Evolutionary conservation across 139 green algal genomes (phyloP), one percentile per base, ranked within the genome.

Genomic region (Ettlia oleoabundans): DNA sequence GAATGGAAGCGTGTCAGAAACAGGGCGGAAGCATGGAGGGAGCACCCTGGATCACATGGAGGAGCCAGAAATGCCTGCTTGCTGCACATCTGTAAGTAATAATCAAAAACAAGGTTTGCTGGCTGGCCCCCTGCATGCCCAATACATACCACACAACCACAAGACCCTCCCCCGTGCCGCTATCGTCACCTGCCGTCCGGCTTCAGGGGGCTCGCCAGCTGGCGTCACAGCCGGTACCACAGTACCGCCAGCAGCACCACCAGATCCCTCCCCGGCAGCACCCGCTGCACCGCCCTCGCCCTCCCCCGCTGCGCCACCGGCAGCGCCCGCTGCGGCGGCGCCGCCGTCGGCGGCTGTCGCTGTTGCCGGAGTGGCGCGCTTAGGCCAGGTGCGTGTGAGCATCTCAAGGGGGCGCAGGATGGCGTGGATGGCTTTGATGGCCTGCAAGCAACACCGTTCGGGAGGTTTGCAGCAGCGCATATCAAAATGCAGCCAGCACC

Each of bases 361-460:
- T 22, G 65, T 38, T n/a, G 32, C 52, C 3, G 68, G 13, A 0
- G 40, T 9, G 0, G 47, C 42, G 10, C 80, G 80, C 30, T 51
- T 38, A 33, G 58, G 82, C 51, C 35, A 84, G 75, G 35, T 52
- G 0, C 95, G 89, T 1, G 95, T 97, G 37, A 98, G 87, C 43
- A 94, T 79, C 83, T 98, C 95, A 72, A 98, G 85, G 0, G 94
- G 91, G 62, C 93, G 93, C 33, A 98, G 86, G 2, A 98, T 90
- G 69, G 86, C 64, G 38, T 83, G 91, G 37, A 97, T 82, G 22
- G 88, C 66, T 61, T 86, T 86, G 26, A 82, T 71, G 3, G 92
- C 90, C 26, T 92, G 65, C 51, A 58, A 19, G 6, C 6, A 40
- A 37, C 26, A 38, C 9, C 4, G 24, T 1, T 13, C 21, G 22